phyloP scores from a whole-genome alignment of 2,329 filamentous ascomycete genomes.

The Akanthomyces muscarius region DNA sequence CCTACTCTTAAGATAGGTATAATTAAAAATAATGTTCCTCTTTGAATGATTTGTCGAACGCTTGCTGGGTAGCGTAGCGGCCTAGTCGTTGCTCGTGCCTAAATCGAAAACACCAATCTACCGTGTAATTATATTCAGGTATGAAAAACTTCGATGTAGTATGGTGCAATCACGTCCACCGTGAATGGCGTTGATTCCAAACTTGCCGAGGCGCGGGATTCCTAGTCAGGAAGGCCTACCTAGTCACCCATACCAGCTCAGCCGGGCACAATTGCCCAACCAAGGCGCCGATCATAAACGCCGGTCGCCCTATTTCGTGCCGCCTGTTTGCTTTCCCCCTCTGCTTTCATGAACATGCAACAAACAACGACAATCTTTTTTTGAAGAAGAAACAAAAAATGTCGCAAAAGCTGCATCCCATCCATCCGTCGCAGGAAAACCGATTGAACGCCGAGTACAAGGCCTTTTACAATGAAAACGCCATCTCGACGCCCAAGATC shows the following conservation, averaged over 20 bases:
- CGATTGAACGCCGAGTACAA: constrained; percentile 7
- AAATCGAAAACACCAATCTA: neutral
- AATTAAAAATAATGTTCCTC: too few relatives aligned
- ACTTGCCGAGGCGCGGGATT: neutral
- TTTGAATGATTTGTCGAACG: too few relatives aligned
- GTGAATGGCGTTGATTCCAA: neutral
- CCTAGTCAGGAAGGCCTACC: neutral
- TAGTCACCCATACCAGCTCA: too few relatives aligned
- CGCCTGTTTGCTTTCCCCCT: too few relatives aligned
- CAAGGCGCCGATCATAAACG: neutral
- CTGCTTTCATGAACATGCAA: too few relatives aligned
- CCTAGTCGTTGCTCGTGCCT: too few relatives aligned
- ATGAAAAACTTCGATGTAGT: neutral
- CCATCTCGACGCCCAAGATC: neutral
- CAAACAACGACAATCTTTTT: neutral
- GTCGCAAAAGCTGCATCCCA: constrained; percentile 28
- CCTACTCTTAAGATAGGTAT: too few relatives aligned
- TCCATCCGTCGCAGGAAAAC: constrained; percentile 19
- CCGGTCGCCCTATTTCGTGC: neutral
- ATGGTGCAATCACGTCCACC: neutral
- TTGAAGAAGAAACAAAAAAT: neutral
- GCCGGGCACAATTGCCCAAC: neutral
- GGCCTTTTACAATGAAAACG: neutral
- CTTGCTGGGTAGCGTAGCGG: too few relatives aligned
- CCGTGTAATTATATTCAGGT: neutral